These are phyloP conservation scores for Corymbia calophylla DNA, from an alignment of 441 rosid genomes.

Conservation along the genomic window DNA sequence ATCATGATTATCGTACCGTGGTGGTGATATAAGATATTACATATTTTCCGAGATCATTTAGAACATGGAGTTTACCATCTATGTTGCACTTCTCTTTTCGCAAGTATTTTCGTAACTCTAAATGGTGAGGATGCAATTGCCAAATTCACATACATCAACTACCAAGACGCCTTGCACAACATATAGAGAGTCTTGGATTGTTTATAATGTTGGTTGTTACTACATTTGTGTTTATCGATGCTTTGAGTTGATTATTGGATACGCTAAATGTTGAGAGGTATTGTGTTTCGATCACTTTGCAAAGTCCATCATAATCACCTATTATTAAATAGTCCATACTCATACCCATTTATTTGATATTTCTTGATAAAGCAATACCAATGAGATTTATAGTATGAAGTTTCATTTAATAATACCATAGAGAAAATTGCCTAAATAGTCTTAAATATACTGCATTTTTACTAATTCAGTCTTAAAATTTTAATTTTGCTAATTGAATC, in stretches of 20 bases:
- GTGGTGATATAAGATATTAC: background rate
- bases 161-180: background rate
- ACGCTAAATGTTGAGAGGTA: background rate
- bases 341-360: background rate
- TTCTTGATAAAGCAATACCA: background rate
- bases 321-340: background rate
- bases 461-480: fast-evolving
- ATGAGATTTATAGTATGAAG: background rate
- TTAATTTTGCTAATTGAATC: background rate
- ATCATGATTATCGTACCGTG: background rate
- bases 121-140: background rate
- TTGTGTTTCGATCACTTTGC: background rate
- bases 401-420: background rate
- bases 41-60: background rate
- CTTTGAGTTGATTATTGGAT: background rate
- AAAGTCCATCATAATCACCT: background rate
- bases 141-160: background rate
- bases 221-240: background rate
- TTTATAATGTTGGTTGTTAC: background rate
- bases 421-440: too few relatives aligned
- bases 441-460: fast-evolving
- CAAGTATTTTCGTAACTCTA: background rate
- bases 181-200: background rate
- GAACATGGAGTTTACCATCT: background rate
- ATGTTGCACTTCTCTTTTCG: background rate